phyloP scores from a whole-genome alignment of 306 rosid species.

The Herpetospermum pedunculosum region DNA sequence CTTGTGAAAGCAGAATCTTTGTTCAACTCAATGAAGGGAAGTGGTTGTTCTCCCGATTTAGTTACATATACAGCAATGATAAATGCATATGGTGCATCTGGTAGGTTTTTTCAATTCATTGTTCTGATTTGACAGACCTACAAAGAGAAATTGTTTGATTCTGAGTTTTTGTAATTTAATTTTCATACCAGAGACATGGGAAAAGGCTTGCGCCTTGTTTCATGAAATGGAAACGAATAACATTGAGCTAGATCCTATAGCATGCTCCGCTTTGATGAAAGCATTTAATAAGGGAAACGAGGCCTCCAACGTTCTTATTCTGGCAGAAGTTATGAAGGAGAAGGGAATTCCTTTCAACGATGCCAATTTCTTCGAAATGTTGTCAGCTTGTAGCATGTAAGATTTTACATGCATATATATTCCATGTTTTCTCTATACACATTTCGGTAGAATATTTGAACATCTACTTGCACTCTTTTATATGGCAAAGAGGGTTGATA shows the following conservation, averaged over 20 bases:
- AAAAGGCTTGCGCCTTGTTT: conserved; percentile 49
- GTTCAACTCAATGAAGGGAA: conserved; percentile 53
- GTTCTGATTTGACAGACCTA: conserved; percentile 11
- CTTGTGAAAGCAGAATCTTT: conserved; percentile 60
- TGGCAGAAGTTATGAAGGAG: conserved; percentile 69
- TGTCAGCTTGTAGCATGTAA: conserved; percentile 93
- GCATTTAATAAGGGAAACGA: conserved; percentile 79
- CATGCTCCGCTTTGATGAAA: conserved; percentile 80
- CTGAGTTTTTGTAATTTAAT: conserved; percentile 11
- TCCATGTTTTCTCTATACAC: neutral
- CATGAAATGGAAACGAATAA: conserved; percentile 64
- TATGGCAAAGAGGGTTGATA: no score
- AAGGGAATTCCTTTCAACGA: conserved; percentile 61
- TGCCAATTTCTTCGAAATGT: conserved; percentile 69
- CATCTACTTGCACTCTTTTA: neutral
- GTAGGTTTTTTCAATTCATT: conserved; percentile 26
- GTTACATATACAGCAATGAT: conserved; percentile 77
- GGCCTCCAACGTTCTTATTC: conserved; percentile 57
- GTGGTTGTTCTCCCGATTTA: conserved; percentile 61
- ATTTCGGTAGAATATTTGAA: neutral
- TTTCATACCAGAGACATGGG: conserved; percentile 61
- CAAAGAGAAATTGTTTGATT: conserved; percentile 8
- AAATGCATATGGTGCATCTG: conserved; percentile 56
- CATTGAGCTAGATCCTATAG: conserved; percentile 57
- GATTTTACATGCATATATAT: conserved; percentile 10